Conservation (phyloP, 208 protist species). For the Trypanosoma lewisi region DNA sequence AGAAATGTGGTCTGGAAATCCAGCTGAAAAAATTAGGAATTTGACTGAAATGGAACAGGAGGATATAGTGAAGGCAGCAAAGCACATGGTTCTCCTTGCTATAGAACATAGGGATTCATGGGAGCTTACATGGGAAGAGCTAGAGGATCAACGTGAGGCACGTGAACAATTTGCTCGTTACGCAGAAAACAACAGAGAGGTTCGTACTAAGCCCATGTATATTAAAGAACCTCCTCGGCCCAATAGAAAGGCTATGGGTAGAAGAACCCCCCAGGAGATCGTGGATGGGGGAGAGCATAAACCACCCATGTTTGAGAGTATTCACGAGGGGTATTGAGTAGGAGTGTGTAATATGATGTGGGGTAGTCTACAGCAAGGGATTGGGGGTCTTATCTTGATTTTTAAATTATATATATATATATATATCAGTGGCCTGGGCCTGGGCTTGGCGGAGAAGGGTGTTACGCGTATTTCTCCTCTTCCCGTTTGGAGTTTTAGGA, state of each 20-base stretch:
- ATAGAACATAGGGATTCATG: slow-evolving; percentile 89
- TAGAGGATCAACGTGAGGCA: slow-evolving; percentile 75
- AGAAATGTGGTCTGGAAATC: slow-evolving; percentile 92
- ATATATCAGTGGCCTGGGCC: too few relatives aligned
- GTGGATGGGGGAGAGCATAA: slow-evolving; percentile 62
- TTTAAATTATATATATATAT: too few relatives aligned
- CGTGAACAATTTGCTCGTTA: slow-evolving; percentile 73
- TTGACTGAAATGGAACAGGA: slow-evolving; percentile 88
- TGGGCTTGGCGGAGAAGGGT: too few relatives aligned
- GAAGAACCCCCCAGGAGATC: slow-evolving; percentile 71
- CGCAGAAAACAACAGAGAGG: slow-evolving; percentile 64
- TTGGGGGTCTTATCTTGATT: too few relatives aligned
- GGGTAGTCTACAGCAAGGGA: too few relatives aligned
- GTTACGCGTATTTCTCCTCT: too few relatives aligned
- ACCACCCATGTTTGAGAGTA: slow-evolving; percentile 57
- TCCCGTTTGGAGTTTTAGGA: too few relatives aligned
- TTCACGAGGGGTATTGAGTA: slow-evolving; percentile 48
- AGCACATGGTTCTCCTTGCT: slow-evolving; percentile 86
- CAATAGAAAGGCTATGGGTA: slow-evolving; percentile 69
- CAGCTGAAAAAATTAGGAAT: slow-evolving; percentile 82
- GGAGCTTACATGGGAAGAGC: slow-evolving; percentile 87
- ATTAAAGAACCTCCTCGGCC: slow-evolving; percentile 88
- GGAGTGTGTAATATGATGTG: background rate
- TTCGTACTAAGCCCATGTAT: slow-evolving; percentile 84
- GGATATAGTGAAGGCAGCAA: slow-evolving; percentile 86